Evolutionary conservation across 2,329 filamentous ascomycete species (phyloP).

Genomic region (Aureobasidium leucospermi): DNA sequence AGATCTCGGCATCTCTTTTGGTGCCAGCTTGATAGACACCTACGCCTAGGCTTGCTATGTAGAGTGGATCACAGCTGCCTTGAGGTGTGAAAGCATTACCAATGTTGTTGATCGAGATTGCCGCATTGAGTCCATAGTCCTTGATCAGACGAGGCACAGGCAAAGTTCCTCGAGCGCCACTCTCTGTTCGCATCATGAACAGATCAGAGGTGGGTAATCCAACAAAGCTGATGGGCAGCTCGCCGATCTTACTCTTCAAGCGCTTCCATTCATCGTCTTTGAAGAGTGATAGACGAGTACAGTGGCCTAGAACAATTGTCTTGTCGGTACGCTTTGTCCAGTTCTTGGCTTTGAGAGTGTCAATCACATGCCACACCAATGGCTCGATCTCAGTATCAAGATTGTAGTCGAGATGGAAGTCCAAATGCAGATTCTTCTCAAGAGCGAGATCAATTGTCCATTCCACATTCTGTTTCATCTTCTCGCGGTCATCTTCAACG

Average conservation of each 20-base stretch:
- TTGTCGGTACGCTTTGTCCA: constrained; percentile 44
- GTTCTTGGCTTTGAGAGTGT: constrained; percentile 39
- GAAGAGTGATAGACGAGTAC: constrained; percentile 57
- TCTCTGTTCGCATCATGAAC: constrained; percentile 58
- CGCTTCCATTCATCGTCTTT: constrained; percentile 40
- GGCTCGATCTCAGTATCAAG: constrained; percentile 45
- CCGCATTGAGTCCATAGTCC: constrained; percentile 50
- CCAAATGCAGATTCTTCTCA: constrained; percentile 48
- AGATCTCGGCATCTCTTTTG: constrained; percentile 47
- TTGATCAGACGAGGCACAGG: constrained; percentile 55
- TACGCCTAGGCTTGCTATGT: constrained; percentile 55
- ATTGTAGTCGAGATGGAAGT: constrained; percentile 68
- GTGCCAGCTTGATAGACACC: constrained; percentile 63
- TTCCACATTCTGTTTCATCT: constrained; percentile 50
- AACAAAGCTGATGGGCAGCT: constrained; percentile 57
- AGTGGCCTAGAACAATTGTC: constrained; percentile 59
- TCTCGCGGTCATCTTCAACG: constrained; percentile 49
- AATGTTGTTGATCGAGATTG: constrained; percentile 63
- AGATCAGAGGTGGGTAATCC: constrained; percentile 64
- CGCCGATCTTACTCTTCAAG: constrained; percentile 42
- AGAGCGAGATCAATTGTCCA: constrained; percentile 55
- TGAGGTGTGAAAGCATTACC: constrained; percentile 69
- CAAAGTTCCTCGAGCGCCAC: constrained; percentile 51
- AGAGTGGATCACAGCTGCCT: constrained; percentile 59
- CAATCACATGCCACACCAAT: constrained; percentile 49